Evolutionary conservation across 2,329 filamentous ascomycete genomes (phyloP), one percentile per base, ranked within the genome.

Genomic region (Diplodia scrobiculata): DNA sequence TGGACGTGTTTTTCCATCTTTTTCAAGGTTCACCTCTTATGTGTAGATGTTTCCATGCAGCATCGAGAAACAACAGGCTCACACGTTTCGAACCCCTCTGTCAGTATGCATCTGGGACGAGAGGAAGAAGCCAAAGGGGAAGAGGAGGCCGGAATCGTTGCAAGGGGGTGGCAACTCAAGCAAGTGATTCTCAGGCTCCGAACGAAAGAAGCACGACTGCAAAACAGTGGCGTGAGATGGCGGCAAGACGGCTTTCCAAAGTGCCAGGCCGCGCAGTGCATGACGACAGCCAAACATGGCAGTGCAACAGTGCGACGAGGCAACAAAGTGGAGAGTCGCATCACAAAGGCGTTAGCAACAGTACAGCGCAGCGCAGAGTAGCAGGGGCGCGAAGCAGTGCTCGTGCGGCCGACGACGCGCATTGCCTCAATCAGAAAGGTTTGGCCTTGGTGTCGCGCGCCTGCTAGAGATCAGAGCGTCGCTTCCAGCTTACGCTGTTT

Each of bases 191-290:
- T 19, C n/a, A 9, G 29, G 7, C 7, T 5, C 29, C 29, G 29
- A 32, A 32, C 29, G 29, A 32, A 32, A 32, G 29, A 32, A 9
- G 29, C 29, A 32, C 25, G 25, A 32, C 29, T 6, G 25, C 34
- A 32, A 38, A 55, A 19, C 19, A 27, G 52, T 55, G 52, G 52
- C 52, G 52, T 54, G 52, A 54, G 32, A 54, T 13, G 25, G 41
- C n/a, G 41, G 17, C 41, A 19, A 19, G 19, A n/a, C 6, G 6
- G 2, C 7, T 38, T 25, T 19, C 19, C 25, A 34, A 17, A 34
- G 34, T 25, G 14, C 1, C 52, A 36, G 32, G 52, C 52, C 52
- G 25, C 52, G 32, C 32, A 54, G 52, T 19, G 19, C 2, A 54
- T 38, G 52, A 55, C 52, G 52, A 36, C 25, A 14, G n/a, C 1